Percentiles rank a stretch among this genome's conserved stretches.
Conservation (phyloP, 208 protist species). For the Acanthamoeba castellanii region DNA sequence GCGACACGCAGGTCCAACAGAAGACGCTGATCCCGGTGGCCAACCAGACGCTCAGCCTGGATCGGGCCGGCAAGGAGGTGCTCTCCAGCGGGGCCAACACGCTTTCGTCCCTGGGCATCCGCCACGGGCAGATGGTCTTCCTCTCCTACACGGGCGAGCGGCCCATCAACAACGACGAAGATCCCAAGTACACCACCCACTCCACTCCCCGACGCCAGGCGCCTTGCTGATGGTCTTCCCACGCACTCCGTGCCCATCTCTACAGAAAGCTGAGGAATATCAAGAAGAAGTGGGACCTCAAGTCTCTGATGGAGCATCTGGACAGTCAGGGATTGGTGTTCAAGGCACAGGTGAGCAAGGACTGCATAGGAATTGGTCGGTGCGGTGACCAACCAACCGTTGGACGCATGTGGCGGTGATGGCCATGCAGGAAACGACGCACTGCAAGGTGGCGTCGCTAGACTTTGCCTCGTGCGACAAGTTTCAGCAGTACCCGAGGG, state of each 20-base stretch:
- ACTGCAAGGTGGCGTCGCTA: background rate
- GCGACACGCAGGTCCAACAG: background rate
- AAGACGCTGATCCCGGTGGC: background rate
- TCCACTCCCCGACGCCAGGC: too few relatives aligned
- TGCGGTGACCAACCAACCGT: too few relatives aligned
- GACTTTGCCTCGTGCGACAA: conserved; percentile 34
- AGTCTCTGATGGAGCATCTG: conserved; percentile 4
- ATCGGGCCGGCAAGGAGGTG: background rate
- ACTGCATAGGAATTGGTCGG: too few relatives aligned
- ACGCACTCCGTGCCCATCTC: too few relatives aligned
- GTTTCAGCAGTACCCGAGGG: background rate
- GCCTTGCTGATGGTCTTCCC: too few relatives aligned
- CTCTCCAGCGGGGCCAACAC: background rate
- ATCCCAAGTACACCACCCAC: background rate
- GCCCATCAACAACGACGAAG: background rate
- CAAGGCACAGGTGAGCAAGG: background rate
- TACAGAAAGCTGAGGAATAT: conserved; percentile 20
- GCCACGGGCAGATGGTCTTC: conserved; percentile 23
- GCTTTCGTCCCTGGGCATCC: background rate
- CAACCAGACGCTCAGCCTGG: background rate
- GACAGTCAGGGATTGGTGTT: conserved; percentile 28
- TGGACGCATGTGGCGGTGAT: too few relatives aligned
- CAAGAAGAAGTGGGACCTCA: conserved; percentile 57
- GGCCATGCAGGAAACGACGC: background rate
- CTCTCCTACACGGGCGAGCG: conserved; percentile 1